These are phyloP conservation scores for Lomentospora prolificans DNA, from an alignment of 2,329 filamentous ascomycete species.

Conservation along the genomic window DNA sequence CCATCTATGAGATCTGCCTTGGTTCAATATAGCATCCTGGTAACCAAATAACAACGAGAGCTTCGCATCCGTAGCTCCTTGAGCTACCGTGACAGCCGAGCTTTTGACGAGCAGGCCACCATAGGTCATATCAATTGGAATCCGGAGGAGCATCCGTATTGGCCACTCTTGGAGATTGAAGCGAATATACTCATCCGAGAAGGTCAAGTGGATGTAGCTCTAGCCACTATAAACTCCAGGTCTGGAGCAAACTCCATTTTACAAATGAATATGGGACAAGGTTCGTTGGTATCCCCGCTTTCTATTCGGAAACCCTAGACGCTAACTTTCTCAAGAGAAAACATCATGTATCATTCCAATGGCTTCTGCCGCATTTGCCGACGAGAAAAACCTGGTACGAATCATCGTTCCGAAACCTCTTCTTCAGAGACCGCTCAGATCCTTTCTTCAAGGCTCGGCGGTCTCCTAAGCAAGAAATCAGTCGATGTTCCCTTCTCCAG, in stretches of 20 bases:
- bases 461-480: slow-evolving; percentile 41
- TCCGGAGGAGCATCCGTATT: slow-evolving; percentile 45
- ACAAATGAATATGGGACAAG: slow-evolving; percentile 60
- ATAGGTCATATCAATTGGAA: slow-evolving; percentile 48
- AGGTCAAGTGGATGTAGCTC: slow-evolving; percentile 52
- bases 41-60: not conserved
- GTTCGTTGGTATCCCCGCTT: slow-evolving; percentile 17
- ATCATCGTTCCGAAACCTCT: slow-evolving; percentile 47
- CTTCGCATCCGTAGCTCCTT: not conserved
- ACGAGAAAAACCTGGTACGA: slow-evolving; percentile 35
- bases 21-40: slow-evolving; percentile 25
- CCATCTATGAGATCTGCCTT: slow-evolving; percentile 16
- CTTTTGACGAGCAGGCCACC: not conserved
- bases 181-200: slow-evolving; percentile 50
- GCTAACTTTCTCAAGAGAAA: slow-evolving; percentile 32
- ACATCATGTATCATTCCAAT: slow-evolving; percentile 48
- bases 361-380: slow-evolving; percentile 33
- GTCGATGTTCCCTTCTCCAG: slow-evolving; percentile 50
- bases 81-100: not conserved
- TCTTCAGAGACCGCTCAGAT: slow-evolving; percentile 46
- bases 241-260: slow-evolving; percentile 47
- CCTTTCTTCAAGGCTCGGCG: slow-evolving; percentile 43
- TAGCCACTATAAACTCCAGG: slow-evolving; percentile 44
- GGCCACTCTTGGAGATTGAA: slow-evolving; percentile 59
- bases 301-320: not conserved